These are phyloP conservation scores for Chaetomium cochliodes DNA, from an alignment of 495 filamentous ascomycete genomes.

Conservation along the genomic window DNA sequence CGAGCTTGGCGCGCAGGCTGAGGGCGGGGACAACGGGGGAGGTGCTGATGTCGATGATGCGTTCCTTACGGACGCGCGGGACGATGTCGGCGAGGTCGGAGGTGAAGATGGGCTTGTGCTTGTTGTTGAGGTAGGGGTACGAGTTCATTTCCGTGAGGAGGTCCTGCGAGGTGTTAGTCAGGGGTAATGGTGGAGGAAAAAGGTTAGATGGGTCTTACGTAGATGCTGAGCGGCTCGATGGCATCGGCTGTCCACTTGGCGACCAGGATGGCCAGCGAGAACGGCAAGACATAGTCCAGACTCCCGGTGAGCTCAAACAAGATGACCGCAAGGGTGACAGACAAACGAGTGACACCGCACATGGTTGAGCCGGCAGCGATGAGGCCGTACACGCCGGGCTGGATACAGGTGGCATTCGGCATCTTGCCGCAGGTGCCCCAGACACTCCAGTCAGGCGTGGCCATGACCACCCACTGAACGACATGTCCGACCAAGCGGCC, in stretches of 20 bases:
- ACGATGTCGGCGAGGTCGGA: conserved; percentile 83
- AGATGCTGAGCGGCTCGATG: conserved; percentile 91
- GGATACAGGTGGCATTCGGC: conserved; percentile 77
- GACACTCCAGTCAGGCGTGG: conserved; percentile 66
- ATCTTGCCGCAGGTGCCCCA: conserved; percentile 71
- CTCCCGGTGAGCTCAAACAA: conserved; percentile 94
- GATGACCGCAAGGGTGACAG: conserved; percentile 92
- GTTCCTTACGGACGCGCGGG: conserved; percentile 64
- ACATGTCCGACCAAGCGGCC: conserved; percentile 84
- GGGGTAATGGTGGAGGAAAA: not conserved
- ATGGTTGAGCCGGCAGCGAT: conserved; percentile 95
- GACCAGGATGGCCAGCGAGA: conserved; percentile 87
- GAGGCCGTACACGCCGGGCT: conserved; percentile 92
- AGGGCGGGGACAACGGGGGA: conserved; percentile 74
- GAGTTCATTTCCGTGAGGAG: conserved; percentile 95
- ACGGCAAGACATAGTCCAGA: conserved; percentile 90
- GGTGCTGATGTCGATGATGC: conserved; percentile 82
- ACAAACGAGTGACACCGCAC: conserved; percentile 94
- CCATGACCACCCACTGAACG: conserved; percentile 77
- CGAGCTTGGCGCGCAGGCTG: conserved; percentile 74
- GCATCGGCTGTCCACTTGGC: conserved; percentile 98
- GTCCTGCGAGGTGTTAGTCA: conserved; percentile 41
- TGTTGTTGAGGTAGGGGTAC: conserved; percentile 94
- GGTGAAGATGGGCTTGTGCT: conserved; percentile 84
- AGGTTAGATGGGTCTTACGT: conserved; percentile 36